Base-by-base conservation (phyloP, 257 asterid genomes). In the Solanum lignicaule region DNA sequence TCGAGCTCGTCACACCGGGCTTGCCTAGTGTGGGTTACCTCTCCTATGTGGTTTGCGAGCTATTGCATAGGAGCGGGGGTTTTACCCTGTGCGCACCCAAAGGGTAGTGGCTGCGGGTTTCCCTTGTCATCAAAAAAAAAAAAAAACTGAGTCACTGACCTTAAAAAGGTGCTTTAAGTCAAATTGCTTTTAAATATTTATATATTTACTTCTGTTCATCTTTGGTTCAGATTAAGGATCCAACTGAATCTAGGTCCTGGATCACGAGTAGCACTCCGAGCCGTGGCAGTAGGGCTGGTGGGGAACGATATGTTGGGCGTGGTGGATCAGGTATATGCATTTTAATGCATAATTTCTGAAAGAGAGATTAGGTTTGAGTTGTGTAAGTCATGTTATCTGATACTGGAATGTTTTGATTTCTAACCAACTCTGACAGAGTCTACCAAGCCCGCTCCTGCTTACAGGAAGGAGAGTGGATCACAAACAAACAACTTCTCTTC, bases 381-480 rank as follows among this genome's bases (percentile, higher is more conserved):
- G 29, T 82, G 29, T 48, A 48, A 27, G 69, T 46, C 15, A 31
- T 82, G 86, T 48, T 82, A 31, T 48, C 43, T 82, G 86, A 82
- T 82, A 82, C 43, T 48, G 69, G 86, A 18, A 29, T 32, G 5
- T 48, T 82, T 82, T 82, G 41, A 8, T 82, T 29, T 48, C 41
- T 82, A 48, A 82, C 41, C 7, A 48, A 18, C 36, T 79, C 65
- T 85, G 31, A 60, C 93, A 96, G 98, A 95, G 87, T 85, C 94
- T 90, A 60, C 91, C 85, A 88, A 88, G 87, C 92, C 91, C 66
- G 96, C 88, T 43, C 79, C 95, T 12, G 89, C 93, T n/a, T 89
- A 90, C 90, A 93, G 90, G 92, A 96, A 94, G 92, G 98, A 96
- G 69, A 93, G 93, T 91, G 96, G 93, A 65, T 89, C 98, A 25